Percentiles rank a stretch among this genome's conserved stretches.
Evolutionary conservation across 805 yeast genomes (phyloP).

Genomic region (Sungouiozyma ichnusensis): DNA sequence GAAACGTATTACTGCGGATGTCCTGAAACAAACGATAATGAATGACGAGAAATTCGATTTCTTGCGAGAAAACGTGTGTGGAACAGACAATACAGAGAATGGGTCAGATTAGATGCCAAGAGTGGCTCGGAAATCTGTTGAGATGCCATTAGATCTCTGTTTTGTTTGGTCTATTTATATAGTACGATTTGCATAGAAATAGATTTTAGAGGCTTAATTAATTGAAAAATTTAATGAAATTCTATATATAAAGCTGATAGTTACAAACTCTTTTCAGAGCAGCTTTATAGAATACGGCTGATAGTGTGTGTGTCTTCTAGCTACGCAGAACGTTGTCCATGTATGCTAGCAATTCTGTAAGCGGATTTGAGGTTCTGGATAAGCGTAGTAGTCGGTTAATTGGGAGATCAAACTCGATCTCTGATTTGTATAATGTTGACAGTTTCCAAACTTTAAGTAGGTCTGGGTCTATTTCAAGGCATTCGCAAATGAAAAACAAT

Average conservation of each 20-base stretch:
- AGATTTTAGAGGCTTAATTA: no score
- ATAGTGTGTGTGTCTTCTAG: no score
- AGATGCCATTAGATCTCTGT: no score
- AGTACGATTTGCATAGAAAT: no score
- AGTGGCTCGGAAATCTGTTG: neutral
- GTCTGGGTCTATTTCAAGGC: neutral
- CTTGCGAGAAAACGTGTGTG: conserved; percentile 49
- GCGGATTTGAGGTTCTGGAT: neutral
- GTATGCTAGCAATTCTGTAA: neutral
- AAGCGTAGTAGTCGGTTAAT: neutral
- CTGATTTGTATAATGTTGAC: neutral
- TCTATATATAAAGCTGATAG: no score
- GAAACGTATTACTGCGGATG: conserved; percentile 72
- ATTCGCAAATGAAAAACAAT: neutral
- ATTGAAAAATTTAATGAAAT: no score
- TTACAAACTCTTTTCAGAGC: no score
- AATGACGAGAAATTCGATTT: conserved; percentile 89
- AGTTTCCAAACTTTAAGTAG: neutral
- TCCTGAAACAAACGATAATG: conserved; percentile 73
- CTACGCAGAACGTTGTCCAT: no score
- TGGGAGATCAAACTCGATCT: neutral
- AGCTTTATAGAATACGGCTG: no score
- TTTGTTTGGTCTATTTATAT: no score
- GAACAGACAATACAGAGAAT: conserved; percentile 7
- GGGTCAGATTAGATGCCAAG: neutral